phyloP scores from a whole-genome alignment of 352 stramenopile species.

The Globisporangium paddicum region DNA sequence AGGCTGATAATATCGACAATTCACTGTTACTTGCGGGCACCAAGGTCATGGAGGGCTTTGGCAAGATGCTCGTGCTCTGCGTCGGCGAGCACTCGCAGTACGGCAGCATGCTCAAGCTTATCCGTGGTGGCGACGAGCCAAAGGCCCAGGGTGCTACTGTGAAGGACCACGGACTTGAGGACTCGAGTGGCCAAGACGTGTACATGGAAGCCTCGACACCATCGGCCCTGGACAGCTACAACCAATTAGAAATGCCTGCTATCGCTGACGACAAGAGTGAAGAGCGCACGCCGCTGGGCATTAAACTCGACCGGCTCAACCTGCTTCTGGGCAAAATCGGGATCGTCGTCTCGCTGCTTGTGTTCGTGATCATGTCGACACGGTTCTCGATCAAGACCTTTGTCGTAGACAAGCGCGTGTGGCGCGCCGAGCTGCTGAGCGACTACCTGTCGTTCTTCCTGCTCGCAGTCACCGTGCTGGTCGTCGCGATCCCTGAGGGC shows the following conservation, averaged over 20 bases:
- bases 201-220: constrained; percentile 4
- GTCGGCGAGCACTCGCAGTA: constrained; percentile 86
- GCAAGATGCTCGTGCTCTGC: constrained; percentile 79
- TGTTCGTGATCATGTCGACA: constrained; percentile 55
- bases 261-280: neutral
- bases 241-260: neutral
- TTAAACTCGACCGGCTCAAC: constrained; percentile 75
- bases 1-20: constrained; percentile 15
- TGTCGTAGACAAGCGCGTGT: constrained; percentile 31
- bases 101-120: constrained; percentile 73
- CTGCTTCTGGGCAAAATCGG: constrained; percentile 64
- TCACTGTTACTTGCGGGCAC: constrained; percentile 81
- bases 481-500: constrained; percentile 88
- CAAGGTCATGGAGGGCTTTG: constrained; percentile 76
- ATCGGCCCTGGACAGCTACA: too few species aligned
- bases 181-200: neutral
- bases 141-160: neutral
- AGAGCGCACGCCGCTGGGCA: constrained; percentile 41
- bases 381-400: constrained; percentile 62
- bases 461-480: constrained; percentile 77
- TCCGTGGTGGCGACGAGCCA: constrained; percentile 8
- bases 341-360: constrained; percentile 46
- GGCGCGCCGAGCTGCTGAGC: constrained; percentile 30
- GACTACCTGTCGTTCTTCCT: constrained; percentile 83
- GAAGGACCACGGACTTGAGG: neutral